phyloP scores from a whole-genome alignment of 2,329 filamentous ascomycete species.

The Cryphonectria japonica region DNA sequence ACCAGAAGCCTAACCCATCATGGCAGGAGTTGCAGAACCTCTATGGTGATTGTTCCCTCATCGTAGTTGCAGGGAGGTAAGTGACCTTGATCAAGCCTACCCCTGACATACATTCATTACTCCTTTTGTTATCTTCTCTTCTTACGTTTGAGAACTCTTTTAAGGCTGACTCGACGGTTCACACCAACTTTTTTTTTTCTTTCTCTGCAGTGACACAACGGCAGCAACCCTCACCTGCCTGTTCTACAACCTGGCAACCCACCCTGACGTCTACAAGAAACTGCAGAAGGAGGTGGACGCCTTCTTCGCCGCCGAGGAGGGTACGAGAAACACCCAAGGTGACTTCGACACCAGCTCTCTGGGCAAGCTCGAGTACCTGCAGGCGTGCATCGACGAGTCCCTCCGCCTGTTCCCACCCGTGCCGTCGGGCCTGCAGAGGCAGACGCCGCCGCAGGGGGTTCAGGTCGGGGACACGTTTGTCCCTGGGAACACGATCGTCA shows the following conservation, averaged over 20 bases:
- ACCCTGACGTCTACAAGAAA: conserved; percentile 22
- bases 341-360: conserved; percentile 24
- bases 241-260: conserved; percentile 31
- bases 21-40: conserved; percentile 35
- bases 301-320: conserved; percentile 28
- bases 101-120: not conserved
- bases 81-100: not conserved
- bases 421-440: conserved; percentile 19
- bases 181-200: too few relatives aligned
- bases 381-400: conserved; percentile 25
- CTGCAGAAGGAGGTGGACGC: conserved; percentile 28
- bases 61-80: conserved; percentile 40
- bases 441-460: conserved; percentile 39
- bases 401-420: conserved; percentile 26
- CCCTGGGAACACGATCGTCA: conserved; percentile 32
- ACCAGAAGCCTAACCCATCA: conserved; percentile 28
- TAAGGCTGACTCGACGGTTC: too few relatives aligned
- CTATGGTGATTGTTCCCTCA: conserved; percentile 37
- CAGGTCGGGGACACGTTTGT: conserved; percentile 32
- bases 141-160: too few relatives aligned
- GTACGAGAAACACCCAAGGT: conserved; percentile 14
- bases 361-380: conserved; percentile 24
- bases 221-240: conserved; percentile 31
- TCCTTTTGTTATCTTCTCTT: too few relatives aligned
- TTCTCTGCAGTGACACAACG: conserved; percentile 30